Evolutionary conservation across 352 stramenopile species (phyloP).

Genomic region (Pythium apleroticum): DNA sequence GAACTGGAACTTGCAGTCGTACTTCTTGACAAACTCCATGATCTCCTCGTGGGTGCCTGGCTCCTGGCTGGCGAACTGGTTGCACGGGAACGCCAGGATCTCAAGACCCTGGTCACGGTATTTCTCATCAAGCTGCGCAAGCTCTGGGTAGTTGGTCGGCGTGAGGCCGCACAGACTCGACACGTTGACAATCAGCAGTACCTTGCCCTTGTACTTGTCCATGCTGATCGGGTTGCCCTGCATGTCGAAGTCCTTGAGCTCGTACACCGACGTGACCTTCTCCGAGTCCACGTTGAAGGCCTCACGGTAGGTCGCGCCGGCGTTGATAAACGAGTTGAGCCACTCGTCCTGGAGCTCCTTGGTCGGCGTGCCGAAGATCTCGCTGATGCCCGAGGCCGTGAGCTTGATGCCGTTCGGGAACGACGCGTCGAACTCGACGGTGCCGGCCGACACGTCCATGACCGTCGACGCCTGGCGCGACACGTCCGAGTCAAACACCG

Average conservation of each 20-base stretch:
- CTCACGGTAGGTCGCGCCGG: slow-evolving; percentile 51
- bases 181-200: slow-evolving; percentile 29
- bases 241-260: slow-evolving; percentile 64
- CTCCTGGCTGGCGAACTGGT: slow-evolving; percentile 85
- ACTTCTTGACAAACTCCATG: slow-evolving; percentile 57
- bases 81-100: slow-evolving; percentile 82
- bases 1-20: slow-evolving; percentile 46
- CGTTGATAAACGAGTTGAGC: slow-evolving; percentile 46
- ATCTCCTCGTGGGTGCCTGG: slow-evolving; percentile 58
- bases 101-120: slow-evolving; percentile 56
- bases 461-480: slow-evolving; percentile 7
- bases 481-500: slow-evolving; percentile 28
- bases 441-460: slow-evolving; percentile 27
- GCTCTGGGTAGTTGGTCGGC: slow-evolving; percentile 68
- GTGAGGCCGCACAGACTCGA: slow-evolving; percentile 27
- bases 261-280: slow-evolving; percentile 66
- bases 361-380: slow-evolving; percentile 20
- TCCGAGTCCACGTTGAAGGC: slow-evolving; percentile 38
- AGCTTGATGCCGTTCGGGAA: slow-evolving; percentile 27
- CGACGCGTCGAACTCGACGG: slow-evolving; percentile 28
- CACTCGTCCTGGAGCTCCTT: slow-evolving; percentile 36
- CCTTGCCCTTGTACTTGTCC: slow-evolving; percentile 40
- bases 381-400: slow-evolving; percentile 14
- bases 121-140: slow-evolving; percentile 38
- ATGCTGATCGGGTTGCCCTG: slow-evolving; percentile 60